phyloP scores from a whole-genome alignment of 2,329 filamentous ascomycete species.

The Neonectria ditissima region DNA sequence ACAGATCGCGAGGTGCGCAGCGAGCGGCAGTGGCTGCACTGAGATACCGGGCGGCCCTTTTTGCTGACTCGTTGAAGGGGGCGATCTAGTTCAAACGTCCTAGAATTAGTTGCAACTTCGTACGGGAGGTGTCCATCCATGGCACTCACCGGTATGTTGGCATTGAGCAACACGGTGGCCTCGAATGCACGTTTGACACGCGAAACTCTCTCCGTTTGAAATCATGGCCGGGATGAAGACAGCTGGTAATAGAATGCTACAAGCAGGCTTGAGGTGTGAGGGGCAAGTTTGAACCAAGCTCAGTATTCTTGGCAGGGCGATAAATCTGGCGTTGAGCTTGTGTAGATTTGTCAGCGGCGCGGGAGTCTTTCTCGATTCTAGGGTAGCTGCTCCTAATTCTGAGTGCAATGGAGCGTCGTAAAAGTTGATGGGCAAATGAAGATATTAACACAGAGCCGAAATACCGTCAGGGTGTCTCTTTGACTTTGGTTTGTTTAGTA shows the following conservation, averaged over 20 bases:
- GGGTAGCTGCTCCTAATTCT: too few relatives aligned
- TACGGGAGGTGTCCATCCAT: neutral
- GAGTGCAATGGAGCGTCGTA: too few relatives aligned
- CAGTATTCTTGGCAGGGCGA: neutral
- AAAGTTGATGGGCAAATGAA: too few relatives aligned
- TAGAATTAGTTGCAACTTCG: neutral
- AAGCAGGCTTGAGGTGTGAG: neutral
- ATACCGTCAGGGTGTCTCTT: too few relatives aligned
- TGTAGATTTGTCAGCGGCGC: too few relatives aligned
- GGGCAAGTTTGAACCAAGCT: neutral
- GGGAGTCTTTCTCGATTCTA: too few relatives aligned
- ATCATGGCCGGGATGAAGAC: conserved; percentile 13
- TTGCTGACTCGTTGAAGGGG: conserved; percentile 29
- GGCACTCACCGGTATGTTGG: conserved; percentile 27
- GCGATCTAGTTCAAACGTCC: conserved; percentile 22
- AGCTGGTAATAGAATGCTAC: neutral
- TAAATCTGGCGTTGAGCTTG: too few relatives aligned
- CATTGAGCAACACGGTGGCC: conserved; percentile 34
- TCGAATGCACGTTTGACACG: conserved; percentile 33
- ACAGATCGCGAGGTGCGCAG: conserved; percentile 29
- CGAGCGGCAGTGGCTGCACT: conserved; percentile 31
- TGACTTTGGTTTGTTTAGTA: too few relatives aligned
- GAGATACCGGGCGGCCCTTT: conserved; percentile 35
- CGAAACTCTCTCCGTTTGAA: conserved; percentile 24
- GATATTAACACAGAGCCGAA: too few relatives aligned